phyloP scores from a whole-genome alignment of 192 early-diverging fungal genomes.

The Thamnidium elegans region DNA sequence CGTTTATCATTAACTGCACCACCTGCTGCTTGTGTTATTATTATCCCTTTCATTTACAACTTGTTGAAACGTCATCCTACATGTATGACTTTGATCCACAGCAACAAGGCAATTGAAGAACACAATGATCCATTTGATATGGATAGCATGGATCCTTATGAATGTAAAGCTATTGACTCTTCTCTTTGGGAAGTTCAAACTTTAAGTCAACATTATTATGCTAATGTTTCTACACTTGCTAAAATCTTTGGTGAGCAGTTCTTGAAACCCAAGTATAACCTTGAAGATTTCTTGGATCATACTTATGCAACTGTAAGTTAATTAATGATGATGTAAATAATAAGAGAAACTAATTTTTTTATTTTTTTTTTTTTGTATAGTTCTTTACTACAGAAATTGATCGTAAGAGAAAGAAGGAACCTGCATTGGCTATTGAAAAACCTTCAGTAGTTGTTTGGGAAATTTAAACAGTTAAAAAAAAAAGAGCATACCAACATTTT shows the following conservation, averaged over 20 bases:
- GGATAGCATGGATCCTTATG: conserved; percentile 70
- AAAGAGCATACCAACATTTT: background rate
- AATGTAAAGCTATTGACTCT: conserved; percentile 75
- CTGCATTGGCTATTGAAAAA: conserved; percentile 58
- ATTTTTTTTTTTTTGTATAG: conserved; percentile 15
- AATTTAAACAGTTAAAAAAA: conserved; percentile 13
- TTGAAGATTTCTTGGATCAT: conserved; percentile 97
- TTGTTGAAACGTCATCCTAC: conserved; percentile 88
- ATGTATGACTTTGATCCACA: conserved; percentile 86
- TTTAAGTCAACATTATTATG: conserved; percentile 83
- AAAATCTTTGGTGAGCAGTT: conserved; percentile 86
- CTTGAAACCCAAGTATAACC: conserved; percentile 77
- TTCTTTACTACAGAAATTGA: conserved; percentile 66
- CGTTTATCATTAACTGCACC: conserved; percentile 81
- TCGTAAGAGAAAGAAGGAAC: conserved; percentile 55
- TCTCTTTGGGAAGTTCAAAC: conserved; percentile 95
- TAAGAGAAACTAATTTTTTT: background rate
- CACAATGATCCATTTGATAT: conserved; percentile 48
- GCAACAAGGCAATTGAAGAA: conserved; percentile 38
- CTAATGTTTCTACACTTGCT: conserved; percentile 81
- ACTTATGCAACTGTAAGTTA: conserved; percentile 62
- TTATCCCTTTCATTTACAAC: conserved; percentile 92
- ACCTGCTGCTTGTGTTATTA: conserved; percentile 78
- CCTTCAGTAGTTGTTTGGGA: conserved; percentile 36
- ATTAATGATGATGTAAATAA: background rate